Evolutionary conservation across 2,329 filamentous ascomycete genomes (phyloP).

Genomic region (Rasamsonia emersonii): DNA sequence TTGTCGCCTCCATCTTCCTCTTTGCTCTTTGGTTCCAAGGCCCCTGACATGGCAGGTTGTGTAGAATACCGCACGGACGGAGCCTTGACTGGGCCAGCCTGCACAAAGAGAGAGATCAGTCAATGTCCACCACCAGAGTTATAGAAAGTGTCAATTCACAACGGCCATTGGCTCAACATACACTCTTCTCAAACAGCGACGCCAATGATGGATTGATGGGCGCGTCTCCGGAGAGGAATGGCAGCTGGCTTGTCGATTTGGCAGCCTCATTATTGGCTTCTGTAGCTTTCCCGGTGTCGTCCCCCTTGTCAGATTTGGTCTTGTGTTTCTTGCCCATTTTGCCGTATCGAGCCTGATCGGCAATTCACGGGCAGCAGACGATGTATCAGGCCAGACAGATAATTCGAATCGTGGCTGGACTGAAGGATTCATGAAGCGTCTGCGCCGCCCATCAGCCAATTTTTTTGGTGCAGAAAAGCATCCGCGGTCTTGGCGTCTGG

Average conservation of each 20-base stretch:
- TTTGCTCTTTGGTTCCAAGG: constrained; percentile 11
- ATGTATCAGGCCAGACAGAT: too few relatives aligned
- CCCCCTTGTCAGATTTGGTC: constrained; percentile 18
- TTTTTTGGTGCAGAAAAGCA: too few relatives aligned
- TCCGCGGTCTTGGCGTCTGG: constrained; percentile 7
- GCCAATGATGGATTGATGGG: constrained; percentile 60
- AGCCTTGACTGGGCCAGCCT: constrained; percentile 34
- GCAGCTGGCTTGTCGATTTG: constrained; percentile 13
- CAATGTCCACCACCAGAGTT: neutral
- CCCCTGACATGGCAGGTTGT: constrained; percentile 8
- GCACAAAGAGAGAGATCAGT: constrained; percentile 5
- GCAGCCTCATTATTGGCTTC: constrained; percentile 11
- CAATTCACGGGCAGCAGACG: too few relatives aligned
- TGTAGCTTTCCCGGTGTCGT: constrained; percentile 12
- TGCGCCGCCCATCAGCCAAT: constrained; percentile 1
- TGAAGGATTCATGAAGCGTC: neutral
- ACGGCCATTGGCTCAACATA: constrained; percentile 41
- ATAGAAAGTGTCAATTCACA: neutral
- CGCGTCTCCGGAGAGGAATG: constrained; percentile 50
- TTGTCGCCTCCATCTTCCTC: constrained; percentile 20
- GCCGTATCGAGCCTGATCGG: too few relatives aligned
- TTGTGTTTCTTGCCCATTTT: constrained; percentile 30
- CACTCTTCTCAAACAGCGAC: constrained; percentile 64
- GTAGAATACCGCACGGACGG: constrained; percentile 21
- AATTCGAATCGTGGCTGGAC: neutral